Percentiles rank a stretch among this genome's conserved stretches.
phyloP scores from a whole-genome alignment of 495 filamentous ascomycete genomes.

The Collariella sp. region DNA sequence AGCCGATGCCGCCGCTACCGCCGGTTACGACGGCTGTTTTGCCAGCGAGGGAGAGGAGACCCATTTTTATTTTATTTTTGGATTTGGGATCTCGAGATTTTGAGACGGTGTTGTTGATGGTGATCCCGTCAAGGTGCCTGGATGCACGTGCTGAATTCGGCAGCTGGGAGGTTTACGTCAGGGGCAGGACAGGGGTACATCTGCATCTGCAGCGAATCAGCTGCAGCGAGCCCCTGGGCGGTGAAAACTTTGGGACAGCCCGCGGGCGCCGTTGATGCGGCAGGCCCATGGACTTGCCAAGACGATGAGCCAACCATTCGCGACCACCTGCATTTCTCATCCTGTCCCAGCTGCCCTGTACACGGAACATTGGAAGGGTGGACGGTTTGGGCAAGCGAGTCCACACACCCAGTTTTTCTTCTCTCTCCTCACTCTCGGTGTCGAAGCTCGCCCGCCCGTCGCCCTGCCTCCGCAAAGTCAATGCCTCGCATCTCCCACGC shows the following conservation, averaged over 20 bases:
- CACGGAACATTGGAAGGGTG: background rate
- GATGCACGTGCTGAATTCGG: no score
- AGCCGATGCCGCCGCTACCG: slow-evolving; percentile 34
- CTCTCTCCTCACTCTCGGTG: background rate
- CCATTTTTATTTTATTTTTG: background rate
- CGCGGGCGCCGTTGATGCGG: background rate
- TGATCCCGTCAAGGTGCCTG: no score
- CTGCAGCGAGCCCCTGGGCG: background rate
- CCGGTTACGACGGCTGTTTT: slow-evolving; percentile 35
- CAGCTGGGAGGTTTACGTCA: background rate
- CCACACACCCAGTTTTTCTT: background rate
- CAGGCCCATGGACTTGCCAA: no score
- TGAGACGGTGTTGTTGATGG: no score
- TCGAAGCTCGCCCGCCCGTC: background rate
- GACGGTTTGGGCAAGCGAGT: background rate
- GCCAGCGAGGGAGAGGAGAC: slow-evolving; percentile 20
- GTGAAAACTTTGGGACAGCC: background rate
- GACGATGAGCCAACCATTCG: background rate
- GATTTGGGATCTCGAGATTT: background rate
- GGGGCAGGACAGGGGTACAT: background rate
- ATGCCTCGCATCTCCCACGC: background rate
- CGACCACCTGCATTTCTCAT: background rate
- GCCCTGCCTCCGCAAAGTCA: background rate
- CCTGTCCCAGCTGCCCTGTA: background rate
- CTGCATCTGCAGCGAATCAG: background rate